Conservation (phyloP, 257 asterid genomes). For the Agastache rugosa region DNA sequence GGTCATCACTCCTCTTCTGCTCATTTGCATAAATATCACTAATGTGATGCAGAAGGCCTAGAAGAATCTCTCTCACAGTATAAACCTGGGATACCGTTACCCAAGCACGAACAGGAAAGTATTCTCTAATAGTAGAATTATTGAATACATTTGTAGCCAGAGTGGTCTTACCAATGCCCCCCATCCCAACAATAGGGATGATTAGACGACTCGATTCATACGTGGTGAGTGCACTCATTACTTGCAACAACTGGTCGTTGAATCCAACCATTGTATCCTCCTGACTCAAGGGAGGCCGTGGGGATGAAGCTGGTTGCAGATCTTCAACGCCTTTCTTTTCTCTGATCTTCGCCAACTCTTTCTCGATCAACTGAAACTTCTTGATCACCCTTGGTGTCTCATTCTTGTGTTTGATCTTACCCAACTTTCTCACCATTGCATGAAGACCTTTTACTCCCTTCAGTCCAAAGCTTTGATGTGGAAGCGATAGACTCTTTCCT, state of each 20-base stretch:
- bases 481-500: not conserved
- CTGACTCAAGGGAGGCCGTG: not conserved
- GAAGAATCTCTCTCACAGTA: constrained; percentile 19
- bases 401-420: not conserved
- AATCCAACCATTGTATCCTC: constrained; percentile 28
- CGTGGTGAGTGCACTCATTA: constrained; percentile 21
- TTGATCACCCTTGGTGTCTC: not conserved
- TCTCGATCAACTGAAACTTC: constrained; percentile 13
- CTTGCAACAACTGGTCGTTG: constrained; percentile 16
- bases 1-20: constrained; percentile 6
- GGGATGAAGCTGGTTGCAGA: constrained; percentile 4
- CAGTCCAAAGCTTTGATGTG: not conserved
- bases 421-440: constrained; percentile 27
- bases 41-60: constrained; percentile 24
- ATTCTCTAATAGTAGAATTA: constrained; percentile 11
- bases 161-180: constrained; percentile 36
- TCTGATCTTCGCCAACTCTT: constrained; percentile 18
- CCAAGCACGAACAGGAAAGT: constrained; percentile 33
- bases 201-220: not conserved
- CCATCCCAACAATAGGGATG: constrained; percentile 34
- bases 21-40: not conserved
- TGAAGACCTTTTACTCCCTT: constrained; percentile 12
- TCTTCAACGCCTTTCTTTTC: constrained; percentile 6
- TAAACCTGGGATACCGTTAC: constrained; percentile 26
- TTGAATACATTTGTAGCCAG: constrained; percentile 22